phyloP scores from a whole-genome alignment of 2,329 filamentous ascomycete genomes.

The Epichloe sp. region DNA sequence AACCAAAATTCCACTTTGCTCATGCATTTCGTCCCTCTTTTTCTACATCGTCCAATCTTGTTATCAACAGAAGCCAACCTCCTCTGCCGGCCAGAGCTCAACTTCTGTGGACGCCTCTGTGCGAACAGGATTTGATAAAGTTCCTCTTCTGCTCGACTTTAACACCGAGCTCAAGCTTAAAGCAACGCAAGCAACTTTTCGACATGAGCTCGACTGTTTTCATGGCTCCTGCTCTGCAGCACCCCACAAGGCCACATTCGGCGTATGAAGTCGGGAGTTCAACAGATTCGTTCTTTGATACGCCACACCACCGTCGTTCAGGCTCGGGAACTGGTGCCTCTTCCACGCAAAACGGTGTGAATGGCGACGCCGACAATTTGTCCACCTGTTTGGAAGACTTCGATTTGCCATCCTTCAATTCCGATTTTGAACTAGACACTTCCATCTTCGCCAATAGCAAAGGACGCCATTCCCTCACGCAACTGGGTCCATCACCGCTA shows the following conservation, averaged over 20 bases:
- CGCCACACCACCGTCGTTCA: neutral
- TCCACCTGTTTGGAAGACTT: slow-evolving; percentile 25
- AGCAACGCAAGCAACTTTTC: neutral
- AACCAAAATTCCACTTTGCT: no score
- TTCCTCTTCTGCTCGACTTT: neutral
- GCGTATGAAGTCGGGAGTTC: slow-evolving; percentile 2
- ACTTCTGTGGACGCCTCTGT: neutral
- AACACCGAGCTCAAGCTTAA: no score
- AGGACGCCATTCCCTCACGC: neutral
- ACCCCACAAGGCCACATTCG: slow-evolving; percentile 3
- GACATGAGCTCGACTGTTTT: slow-evolving; percentile 4
- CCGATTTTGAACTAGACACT: slow-evolving; percentile 34
- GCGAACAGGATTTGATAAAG: neutral
- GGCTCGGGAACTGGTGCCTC: neutral
- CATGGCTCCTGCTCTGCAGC: slow-evolving; percentile 4
- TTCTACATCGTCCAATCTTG: neutral
- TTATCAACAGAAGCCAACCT: neutral
- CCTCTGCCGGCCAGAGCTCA: slow-evolving; percentile 7
- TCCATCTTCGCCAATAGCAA: slow-evolving; percentile 25
- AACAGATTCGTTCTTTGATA: neutral
- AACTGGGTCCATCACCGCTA: slow-evolving; percentile 7
- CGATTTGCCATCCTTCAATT: slow-evolving; percentile 40
- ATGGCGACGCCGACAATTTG: neutral
- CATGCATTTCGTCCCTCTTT: neutral
- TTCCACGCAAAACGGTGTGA: neutral